Conservation (phyloP, 2,329 filamentous ascomycete genomes). For the Chaetomium strumarium region DNA sequence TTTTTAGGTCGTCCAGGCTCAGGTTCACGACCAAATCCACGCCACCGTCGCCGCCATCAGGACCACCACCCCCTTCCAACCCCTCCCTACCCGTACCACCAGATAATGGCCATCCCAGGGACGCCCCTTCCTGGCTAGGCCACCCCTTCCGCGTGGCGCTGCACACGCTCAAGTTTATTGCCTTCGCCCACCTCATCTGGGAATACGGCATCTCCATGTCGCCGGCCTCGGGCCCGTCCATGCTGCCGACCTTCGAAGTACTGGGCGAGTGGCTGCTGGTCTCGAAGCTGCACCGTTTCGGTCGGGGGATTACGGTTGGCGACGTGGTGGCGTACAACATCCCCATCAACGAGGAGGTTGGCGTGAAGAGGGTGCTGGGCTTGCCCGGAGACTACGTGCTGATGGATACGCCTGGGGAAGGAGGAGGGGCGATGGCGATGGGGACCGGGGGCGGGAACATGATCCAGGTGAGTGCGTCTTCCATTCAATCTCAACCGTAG, state of each 20-base stretch:
- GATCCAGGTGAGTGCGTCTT: conserved; percentile 58
- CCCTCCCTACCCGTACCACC: neutral
- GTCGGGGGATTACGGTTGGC: conserved; percentile 63
- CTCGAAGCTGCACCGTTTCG: conserved; percentile 61
- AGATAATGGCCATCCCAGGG: conserved; percentile 18
- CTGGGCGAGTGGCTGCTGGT: conserved; percentile 64
- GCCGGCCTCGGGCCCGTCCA: conserved; percentile 66
- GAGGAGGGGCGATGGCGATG: neutral
- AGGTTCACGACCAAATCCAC: conserved; percentile 2
- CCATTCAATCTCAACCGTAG: neutral
- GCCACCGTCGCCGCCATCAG: neutral
- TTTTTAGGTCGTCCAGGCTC: conserved; percentile 3
- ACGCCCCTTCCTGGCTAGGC: conserved; percentile 30
- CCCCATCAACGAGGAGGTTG: conserved; percentile 58
- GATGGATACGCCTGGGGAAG: conserved; percentile 49
- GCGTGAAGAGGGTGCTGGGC: conserved; percentile 74
- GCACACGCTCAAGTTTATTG: conserved; percentile 41
- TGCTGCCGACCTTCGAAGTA: conserved; percentile 77
- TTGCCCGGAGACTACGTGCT: conserved; percentile 72
- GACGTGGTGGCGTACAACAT: conserved; percentile 77
- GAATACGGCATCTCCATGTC: conserved; percentile 59
- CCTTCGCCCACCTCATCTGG: conserved; percentile 44
- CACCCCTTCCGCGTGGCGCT: conserved; percentile 39
- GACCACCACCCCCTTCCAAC: neutral
- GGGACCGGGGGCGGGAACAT: conserved; percentile 41